Percentiles rank a stretch among this genome's conserved stretches.
phyloP scores from a whole-genome alignment of 257 asterid species.

The Salvia miltiorrhiza region DNA sequence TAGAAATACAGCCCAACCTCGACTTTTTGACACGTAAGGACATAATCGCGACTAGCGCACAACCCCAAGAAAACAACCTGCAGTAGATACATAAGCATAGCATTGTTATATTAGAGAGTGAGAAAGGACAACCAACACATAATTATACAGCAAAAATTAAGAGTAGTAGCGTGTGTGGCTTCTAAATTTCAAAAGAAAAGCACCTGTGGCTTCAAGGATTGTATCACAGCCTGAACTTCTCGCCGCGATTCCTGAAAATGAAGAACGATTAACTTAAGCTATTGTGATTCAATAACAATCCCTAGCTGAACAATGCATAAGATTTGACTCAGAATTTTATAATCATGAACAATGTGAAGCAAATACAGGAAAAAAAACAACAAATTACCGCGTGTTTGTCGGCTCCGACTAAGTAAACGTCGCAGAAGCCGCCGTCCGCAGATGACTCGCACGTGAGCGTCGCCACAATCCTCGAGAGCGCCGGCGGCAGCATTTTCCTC shows the following conservation, averaged over 20 bases:
- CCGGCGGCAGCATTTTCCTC: slow-evolving; percentile 65
- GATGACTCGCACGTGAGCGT: slow-evolving; percentile 65
- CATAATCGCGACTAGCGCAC: slow-evolving; percentile 62
- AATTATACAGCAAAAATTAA: not conserved
- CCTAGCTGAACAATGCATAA: not conserved
- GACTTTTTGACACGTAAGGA: slow-evolving; percentile 55
- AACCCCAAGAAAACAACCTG: slow-evolving; percentile 87
- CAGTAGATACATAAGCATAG: not conserved
- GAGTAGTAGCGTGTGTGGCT: slow-evolving; percentile 15
- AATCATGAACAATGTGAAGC: not conserved
- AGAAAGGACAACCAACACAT: not conserved
- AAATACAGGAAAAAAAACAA: not conserved
- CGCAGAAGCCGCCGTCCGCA: slow-evolving; percentile 71
- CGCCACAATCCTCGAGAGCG: slow-evolving; percentile 52
- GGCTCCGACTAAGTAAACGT: slow-evolving; percentile 82
- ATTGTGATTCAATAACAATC: not conserved
- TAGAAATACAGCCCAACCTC: slow-evolving; percentile 43
- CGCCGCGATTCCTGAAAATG: slow-evolving; percentile 67
- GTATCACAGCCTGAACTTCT: slow-evolving; percentile 74
- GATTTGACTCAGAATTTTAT: not conserved
- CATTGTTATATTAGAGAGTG: not conserved
- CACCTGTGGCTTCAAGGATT: slow-evolving; percentile 42
- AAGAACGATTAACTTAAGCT: slow-evolving; percentile 17
- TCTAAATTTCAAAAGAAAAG: slow-evolving; percentile 22
- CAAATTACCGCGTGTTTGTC: slow-evolving; percentile 73